Base-by-base conservation (phyloP, 2,329 filamentous ascomycete genomes). In the Ascochyta clinopodiicola region DNA sequence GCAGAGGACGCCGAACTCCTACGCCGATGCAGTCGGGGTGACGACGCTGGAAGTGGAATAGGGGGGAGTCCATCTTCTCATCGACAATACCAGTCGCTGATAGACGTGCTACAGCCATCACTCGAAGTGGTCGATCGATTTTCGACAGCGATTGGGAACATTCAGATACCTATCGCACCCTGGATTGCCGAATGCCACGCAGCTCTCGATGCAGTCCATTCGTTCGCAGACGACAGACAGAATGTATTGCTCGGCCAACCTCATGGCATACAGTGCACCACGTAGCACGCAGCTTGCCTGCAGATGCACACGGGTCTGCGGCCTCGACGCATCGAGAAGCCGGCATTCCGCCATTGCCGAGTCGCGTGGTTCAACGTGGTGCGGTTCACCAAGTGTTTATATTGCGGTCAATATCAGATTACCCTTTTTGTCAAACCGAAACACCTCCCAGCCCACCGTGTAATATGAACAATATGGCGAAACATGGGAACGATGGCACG, bases 361-460 rank as follows among this genome's bases (percentile, higher is more conserved):
- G 59, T 56, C 50, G 56, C 55, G 59, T 61, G 66, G 64, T 53
- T 44, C 24, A 31, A 36, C 37, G 31, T 38, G 22, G 15, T 40
- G 29, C 17, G 31, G 42, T 31, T 19, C 27, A 36, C 51, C 62
- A 56, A 69, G 47, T 64, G 56, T 48, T 46, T 43, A 57, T 36
- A 51, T 47, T 58, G 52, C 27, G 38, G 54, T 51, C 57, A 69
- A 70, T 71, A 62, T 70, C 47, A 61, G 44, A 63, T 51, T 61
- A 37, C 57, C 58, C 21, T 27, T 52, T 63, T 60, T 22, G 62
- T 64, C 50, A 51, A 55, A 46, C 54, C 21, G 50, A 57, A 38
- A 64, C 55, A 60, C 49, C 45, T 46, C 56, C 55, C 52, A 57
- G 53, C 51, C 68, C 62, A 62, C 59, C 60, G 63, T 56, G 55